Evolutionary conservation across 179 eudicot species (phyloP).

Genomic region (Beta corolliflora): DNA sequence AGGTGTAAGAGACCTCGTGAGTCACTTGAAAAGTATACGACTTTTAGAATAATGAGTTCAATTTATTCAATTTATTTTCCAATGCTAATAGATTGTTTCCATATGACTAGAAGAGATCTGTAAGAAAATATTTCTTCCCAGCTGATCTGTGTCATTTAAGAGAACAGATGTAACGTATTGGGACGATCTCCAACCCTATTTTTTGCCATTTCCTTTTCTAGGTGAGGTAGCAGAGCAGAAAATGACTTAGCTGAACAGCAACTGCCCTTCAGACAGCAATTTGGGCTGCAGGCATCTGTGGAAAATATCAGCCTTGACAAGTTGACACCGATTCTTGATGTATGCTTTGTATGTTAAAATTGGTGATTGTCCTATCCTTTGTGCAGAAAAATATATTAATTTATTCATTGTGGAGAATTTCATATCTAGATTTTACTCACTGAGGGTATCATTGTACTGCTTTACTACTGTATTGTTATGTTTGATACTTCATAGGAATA

Average conservation of each 20-base stretch:
- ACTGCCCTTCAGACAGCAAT: slow-evolving; percentile 46
- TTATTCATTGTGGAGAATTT: slow-evolving; percentile 8
- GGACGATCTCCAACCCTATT: background rate
- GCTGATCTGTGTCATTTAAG: background rate
- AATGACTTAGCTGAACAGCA: slow-evolving; percentile 49
- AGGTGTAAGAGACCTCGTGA: no score
- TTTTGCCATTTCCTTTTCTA: slow-evolving; percentile 19
- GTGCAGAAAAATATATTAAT: slow-evolving; percentile 8
- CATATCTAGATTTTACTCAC: background rate
- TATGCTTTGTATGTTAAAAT: background rate
- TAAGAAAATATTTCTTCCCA: no score
- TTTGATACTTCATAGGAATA: background rate
- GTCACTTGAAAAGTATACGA: background rate
- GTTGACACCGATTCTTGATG: slow-evolving; percentile 16
- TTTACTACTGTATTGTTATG: background rate
- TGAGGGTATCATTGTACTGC: background rate
- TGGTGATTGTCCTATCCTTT: background rate
- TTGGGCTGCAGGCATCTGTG: slow-evolving; percentile 33
- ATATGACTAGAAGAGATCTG: background rate
- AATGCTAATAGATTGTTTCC: background rate
- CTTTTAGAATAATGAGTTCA: background rate
- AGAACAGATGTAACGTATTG: background rate
- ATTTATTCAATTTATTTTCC: no score
- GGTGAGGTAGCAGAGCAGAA: slow-evolving; percentile 52
- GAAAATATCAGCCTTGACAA: slow-evolving; percentile 20